phyloP scores from a whole-genome alignment of 306 rosid species.

The Lithocarpus polystachyus region DNA sequence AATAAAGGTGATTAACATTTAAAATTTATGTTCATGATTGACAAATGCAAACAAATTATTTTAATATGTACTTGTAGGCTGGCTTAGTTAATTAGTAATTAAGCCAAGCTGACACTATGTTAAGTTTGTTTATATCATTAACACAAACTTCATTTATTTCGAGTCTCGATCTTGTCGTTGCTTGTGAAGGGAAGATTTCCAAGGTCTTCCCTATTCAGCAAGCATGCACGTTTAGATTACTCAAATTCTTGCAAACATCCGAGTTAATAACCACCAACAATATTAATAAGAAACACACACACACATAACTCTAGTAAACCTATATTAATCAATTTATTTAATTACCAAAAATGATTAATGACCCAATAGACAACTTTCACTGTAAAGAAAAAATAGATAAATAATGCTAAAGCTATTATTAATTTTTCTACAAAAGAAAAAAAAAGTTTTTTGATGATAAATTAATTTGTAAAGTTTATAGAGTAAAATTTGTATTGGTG shows the following conservation, averaged over 20 bases:
- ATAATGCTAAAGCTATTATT: no score
- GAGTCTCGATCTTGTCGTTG: conserved; percentile 18
- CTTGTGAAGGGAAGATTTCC: conserved; percentile 33
- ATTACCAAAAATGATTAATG: no score
- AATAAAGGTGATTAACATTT: neutral
- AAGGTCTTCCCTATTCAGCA: conserved; percentile 16
- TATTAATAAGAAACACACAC: no score
- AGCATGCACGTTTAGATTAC: conserved; percentile 17
- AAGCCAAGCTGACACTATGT: neutral
- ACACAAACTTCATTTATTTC: neutral
- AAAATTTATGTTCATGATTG: neutral
- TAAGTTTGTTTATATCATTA: neutral
- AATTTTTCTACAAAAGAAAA: no score
- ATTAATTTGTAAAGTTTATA: no score
- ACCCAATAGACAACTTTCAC: no score
- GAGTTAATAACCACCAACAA: neutral
- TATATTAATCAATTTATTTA: no score
- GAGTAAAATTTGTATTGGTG: no score
- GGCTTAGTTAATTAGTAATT: neutral
- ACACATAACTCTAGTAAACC: no score
- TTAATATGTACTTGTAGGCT: neutral
- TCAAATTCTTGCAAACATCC: conserved; percentile 9
- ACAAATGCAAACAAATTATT: no score
- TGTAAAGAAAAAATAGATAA: no score
- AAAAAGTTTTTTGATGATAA: no score